Percentiles rank a stretch among this genome's conserved stretches.
phyloP scores from a whole-genome alignment of 2,329 filamentous ascomycete genomes.

The Monilinia aucupariae region DNA sequence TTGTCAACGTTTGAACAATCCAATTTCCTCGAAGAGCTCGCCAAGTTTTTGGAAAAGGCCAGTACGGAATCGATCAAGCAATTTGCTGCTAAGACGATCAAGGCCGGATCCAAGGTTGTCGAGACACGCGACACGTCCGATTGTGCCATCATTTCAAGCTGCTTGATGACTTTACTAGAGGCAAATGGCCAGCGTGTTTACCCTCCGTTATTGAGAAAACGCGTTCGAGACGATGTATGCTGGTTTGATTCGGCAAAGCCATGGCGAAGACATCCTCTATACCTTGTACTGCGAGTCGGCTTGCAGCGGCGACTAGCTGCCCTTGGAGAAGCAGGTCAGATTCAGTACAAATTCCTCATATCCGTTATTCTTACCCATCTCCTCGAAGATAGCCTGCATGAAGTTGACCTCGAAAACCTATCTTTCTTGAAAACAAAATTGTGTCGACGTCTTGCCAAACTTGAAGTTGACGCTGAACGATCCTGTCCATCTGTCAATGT shows the following conservation, averaged over 20 bases:
- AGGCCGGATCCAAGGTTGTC: not conserved
- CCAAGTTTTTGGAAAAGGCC: constrained; percentile 51
- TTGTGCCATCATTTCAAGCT: not conserved
- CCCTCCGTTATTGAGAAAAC: not conserved
- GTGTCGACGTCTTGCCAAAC: not conserved
- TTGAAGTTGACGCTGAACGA: not conserved
- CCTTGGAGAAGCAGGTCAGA: not conserved
- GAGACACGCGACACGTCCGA: not conserved
- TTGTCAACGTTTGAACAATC: constrained; percentile 36
- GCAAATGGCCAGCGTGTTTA: not conserved
- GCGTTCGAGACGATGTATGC: not conserved
- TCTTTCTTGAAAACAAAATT: not conserved
- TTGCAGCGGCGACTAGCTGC: not conserved
- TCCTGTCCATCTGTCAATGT: not conserved
- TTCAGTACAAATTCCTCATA: not conserved
- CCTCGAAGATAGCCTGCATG: not conserved
- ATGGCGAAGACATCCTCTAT: not conserved
- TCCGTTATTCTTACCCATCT: not conserved
- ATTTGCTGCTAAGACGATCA: constrained; percentile 41
- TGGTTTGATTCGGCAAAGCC: not conserved
- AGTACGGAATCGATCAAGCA: constrained; percentile 47
- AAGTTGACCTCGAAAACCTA: not conserved
- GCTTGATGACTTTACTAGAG: not conserved
- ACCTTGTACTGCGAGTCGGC: not conserved
- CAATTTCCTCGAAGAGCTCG: constrained; percentile 45